Evolutionary conservation across 805 yeast genomes (phyloP), one percentile per base, ranked within the genome.

Genomic region (Osmozyma mogii): DNA sequence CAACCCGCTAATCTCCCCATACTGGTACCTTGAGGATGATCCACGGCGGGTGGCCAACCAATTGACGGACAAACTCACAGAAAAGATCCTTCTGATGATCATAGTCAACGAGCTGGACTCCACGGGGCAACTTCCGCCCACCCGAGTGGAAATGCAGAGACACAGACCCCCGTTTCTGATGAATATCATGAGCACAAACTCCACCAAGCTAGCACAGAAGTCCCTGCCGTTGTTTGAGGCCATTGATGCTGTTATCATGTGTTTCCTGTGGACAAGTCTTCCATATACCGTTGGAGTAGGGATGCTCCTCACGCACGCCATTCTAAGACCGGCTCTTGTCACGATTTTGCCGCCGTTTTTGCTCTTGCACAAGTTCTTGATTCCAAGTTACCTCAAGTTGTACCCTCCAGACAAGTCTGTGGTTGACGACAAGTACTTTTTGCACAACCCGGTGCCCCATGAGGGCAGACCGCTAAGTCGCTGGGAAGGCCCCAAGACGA

Each of bases 41-140:
- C 38, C 44, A 15, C 40, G 39, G 14, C 49, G 48, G 22, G 43
- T 34, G n/a, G 37, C 47, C 32, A 49, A 40, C 29, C 44, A 32
- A 17, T 32, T 81, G 47, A 66, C 83, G 0, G 94, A 84, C 41
- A 78, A 77, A 32, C 53, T 84, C 31, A 69, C 84, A 40, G 95
- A 85, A 44, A 70, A 76, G 45, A 58, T 84, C 28, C 56, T 84
- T 6, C 61, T 75, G 14, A 73, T 83, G 77, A 80, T 87, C 1
- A 59, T 84, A 10, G 62, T 73, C 3, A 68, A 70, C 12, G 53
- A 65, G 13, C 65, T 65, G 14, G 65, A 64, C 12, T 58, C 53
- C 11, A 46, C 25, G 31, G 17, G 29, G 50, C 20, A 42, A 63
- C 4, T 52, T 78, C 14, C 62, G 69, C 27, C 65, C n/a, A 10